These are phyloP conservation scores for Clarireedia monteithiana DNA, from an alignment of 2,329 filamentous ascomycete genomes.

Conservation along the genomic window DNA sequence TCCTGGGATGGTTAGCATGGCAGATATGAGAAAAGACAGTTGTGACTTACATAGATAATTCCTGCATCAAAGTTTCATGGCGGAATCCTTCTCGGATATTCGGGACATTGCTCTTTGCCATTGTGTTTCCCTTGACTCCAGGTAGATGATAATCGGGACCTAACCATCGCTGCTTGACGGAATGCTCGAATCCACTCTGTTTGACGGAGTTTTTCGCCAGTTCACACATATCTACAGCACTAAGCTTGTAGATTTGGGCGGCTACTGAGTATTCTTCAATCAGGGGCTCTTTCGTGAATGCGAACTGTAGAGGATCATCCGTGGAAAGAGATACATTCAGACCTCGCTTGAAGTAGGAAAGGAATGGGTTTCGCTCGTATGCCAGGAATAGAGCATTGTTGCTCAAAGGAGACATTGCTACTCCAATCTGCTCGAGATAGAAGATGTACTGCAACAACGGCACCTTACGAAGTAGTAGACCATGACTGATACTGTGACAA, in stretches of 20 bases:
- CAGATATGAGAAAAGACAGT: neutral
- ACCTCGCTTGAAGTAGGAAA: slow-evolving; percentile 90
- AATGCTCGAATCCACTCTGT: slow-evolving; percentile 87
- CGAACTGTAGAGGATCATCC: slow-evolving; percentile 94
- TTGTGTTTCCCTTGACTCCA: slow-evolving; percentile 78
- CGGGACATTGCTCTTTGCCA: slow-evolving; percentile 94
- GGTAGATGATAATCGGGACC: slow-evolving; percentile 70
- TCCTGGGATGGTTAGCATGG: slow-evolving; percentile 22
- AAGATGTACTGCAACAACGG: slow-evolving; percentile 94
- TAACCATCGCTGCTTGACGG: slow-evolving; percentile 87
- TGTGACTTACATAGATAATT: slow-evolving; percentile 67
- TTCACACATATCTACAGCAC: slow-evolving; percentile 96
- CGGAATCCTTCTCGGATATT: slow-evolving; percentile 87
- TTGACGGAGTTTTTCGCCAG: slow-evolving; percentile 91
- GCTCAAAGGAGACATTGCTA: slow-evolving; percentile 97
- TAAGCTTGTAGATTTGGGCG: slow-evolving; percentile 97
- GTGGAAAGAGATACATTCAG: slow-evolving; percentile 94
- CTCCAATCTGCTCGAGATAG: slow-evolving; percentile 95
- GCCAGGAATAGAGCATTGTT: slow-evolving; percentile 96
- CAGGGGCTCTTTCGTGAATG: slow-evolving; percentile 94
- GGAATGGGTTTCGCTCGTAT: slow-evolving; percentile 93
- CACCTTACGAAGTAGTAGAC: slow-evolving; percentile 85
- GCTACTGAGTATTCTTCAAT: slow-evolving; percentile 98
- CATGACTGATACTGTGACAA: slow-evolving; percentile 95
- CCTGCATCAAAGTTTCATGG: slow-evolving; percentile 76